Base-by-base conservation (phyloP, 345 rosid genomes). In the Brassica carinata region DNA sequence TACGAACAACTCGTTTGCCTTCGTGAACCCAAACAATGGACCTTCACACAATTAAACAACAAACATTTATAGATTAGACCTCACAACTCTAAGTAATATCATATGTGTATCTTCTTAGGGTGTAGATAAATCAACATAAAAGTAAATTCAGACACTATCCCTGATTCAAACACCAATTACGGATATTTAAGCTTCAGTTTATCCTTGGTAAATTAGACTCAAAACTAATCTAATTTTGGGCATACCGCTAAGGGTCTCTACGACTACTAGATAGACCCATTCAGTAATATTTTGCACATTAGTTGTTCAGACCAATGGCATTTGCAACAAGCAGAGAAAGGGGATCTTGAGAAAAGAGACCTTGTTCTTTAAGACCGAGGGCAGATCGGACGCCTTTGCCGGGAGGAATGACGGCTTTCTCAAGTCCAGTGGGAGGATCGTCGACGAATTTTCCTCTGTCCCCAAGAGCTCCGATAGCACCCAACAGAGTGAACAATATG, bases 381-480 rank as follows among this genome's bases (percentile, higher is more conserved):
- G 97, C 94, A 1, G 85, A 3, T 69, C 90, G 84, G 33, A 95
- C 6, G 43, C 85, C 1, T 83, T 90, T 95, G 13, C 99, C 99
- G 0, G 98, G 96, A 76, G 96, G 91, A 74, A 95, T 85, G 33
- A 93, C 98, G 7, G 99, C 99, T 40, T 85, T 82, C 48, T 85
- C 94, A 1, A 95, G 45, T 19, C 99, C 99, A 1, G 97, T 72
- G 1, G 94, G 76, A 5, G 90, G 84, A 43, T 95, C 98, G 55
- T 95, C 99, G 7, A 95, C 94, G 66, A 95, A 95, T 65, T 79
- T 48, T 7, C 99, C 99, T 59, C 98, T 87, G 87, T 95, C 99
- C 26, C 98, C 99, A 10, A 93, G 82, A 58, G 96, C 99, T 77
- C 99, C 99, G 40, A 95, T 95, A 79, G 99, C 98, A 74, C 99